These are phyloP conservation scores for Triangularia setosa DNA, from an alignment of 2,329 filamentous ascomycete species.

Conservation along the genomic window DNA sequence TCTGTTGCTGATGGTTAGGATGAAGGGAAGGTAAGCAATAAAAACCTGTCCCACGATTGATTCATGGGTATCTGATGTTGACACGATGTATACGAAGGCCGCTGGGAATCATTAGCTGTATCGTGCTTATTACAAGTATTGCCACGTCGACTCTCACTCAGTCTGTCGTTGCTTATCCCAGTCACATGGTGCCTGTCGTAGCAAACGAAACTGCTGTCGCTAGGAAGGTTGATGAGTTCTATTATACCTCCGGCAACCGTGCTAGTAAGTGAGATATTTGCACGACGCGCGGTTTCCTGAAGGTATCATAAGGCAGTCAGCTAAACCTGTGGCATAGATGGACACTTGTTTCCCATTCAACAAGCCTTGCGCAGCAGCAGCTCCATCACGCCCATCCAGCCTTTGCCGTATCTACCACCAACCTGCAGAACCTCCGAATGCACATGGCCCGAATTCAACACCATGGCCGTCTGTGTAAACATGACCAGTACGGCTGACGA, in stretches of 20 bases:
- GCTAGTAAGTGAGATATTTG: neutral
- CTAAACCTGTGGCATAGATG: neutral
- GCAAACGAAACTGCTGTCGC: neutral
- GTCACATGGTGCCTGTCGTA: neutral
- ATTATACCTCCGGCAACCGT: neutral
- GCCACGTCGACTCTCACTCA: neutral
- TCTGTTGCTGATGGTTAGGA: neutral
- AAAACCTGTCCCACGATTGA: neutral
- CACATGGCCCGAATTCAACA: neutral
- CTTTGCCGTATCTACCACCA: neutral
- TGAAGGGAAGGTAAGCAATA: neutral
- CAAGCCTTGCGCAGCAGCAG: neutral
- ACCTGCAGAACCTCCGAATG: neutral
- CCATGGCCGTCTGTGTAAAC: neutral
- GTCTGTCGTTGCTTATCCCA: neutral
- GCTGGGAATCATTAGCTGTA: neutral
- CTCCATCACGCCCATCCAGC: neutral
- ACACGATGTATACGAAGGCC: neutral
- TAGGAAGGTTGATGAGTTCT: neutral
- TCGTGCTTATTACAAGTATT: neutral
- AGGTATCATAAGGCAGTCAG: neutral
- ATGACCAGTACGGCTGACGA: neutral
- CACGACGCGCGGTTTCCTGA: neutral
- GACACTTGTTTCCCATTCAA: neutral
- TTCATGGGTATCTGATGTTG: neutral